phyloP scores from a whole-genome alignment of 805 yeast genomes.

The Barnettozyma siamensis region DNA sequence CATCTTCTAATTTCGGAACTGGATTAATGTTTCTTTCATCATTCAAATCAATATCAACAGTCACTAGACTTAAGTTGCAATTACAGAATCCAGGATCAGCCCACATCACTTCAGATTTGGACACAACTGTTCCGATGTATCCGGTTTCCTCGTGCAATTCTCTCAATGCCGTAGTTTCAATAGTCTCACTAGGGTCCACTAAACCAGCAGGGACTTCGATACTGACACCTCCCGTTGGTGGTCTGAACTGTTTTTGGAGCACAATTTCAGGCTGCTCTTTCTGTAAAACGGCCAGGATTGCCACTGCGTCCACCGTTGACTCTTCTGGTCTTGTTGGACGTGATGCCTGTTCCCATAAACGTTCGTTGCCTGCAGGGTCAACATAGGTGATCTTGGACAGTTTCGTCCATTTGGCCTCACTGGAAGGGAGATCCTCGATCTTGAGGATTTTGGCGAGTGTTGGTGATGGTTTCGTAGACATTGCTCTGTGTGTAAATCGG shows the following conservation, averaged over 20 bases:
- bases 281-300: slow-evolving; percentile 68
- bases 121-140: slow-evolving; percentile 60
- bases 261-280: slow-evolving; percentile 38
- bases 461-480: slow-evolving; percentile 29
- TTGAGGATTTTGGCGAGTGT: slow-evolving; percentile 29
- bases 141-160: slow-evolving; percentile 94
- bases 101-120: slow-evolving; percentile 44
- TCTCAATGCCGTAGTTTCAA: slow-evolving; percentile 77
- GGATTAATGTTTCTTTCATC: slow-evolving; percentile 67
- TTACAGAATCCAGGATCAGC: slow-evolving; percentile 89
- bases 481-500: slow-evolving; percentile 2
- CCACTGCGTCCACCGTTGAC: slow-evolving; percentile 78
- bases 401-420: slow-evolving; percentile 61
- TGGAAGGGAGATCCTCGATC: slow-evolving; percentile 28
- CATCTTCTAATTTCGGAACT: slow-evolving; percentile 72
- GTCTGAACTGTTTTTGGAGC: slow-evolving; percentile 86
- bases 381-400: slow-evolving; percentile 58
- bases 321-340: slow-evolving; percentile 29
- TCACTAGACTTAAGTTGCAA: slow-evolving; percentile 77
- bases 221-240: slow-evolving; percentile 84
- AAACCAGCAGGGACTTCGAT: slow-evolving; percentile 95
- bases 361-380: slow-evolving; percentile 63
- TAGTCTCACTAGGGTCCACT: slow-evolving; percentile 74
- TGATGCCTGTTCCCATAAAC: slow-evolving; percentile 90
- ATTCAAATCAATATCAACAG: slow-evolving; percentile 67